Percentiles rank a stretch among this genome's conserved stretches.
phyloP scores from a whole-genome alignment of 768 basidiomycete genomes.

The Imleria badia region DNA sequence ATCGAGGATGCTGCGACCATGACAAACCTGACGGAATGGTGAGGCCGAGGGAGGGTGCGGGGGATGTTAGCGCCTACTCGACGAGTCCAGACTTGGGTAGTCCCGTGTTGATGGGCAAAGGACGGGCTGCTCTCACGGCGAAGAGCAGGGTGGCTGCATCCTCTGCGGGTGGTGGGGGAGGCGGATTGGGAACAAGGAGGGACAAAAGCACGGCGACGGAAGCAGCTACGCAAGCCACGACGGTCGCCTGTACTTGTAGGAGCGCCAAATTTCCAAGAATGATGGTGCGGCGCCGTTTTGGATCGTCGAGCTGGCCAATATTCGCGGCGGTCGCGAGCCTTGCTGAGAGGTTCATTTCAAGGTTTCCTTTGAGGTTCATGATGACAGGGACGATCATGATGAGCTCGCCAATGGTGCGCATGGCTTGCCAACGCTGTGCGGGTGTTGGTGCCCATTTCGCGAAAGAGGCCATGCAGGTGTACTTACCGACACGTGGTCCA shows the following conservation, averaged over 20 bases:
- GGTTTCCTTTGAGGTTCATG: constrained; percentile 94
- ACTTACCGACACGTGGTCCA: constrained; percentile 82
- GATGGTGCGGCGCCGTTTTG: constrained; percentile 56
- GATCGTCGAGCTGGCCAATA: constrained; percentile 85
- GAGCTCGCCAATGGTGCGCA: constrained; percentile 88
- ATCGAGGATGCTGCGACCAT: constrained; percentile 79
- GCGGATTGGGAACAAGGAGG: constrained; percentile 47
- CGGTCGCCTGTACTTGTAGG: constrained; percentile 90
- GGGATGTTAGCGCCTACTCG: constrained; percentile 32
- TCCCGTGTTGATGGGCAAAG: constrained; percentile 26
- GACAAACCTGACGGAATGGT: constrained; percentile 52
- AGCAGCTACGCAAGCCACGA: constrained; percentile 86
- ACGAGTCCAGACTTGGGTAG: constrained; percentile 37
- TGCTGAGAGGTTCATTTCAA: constrained; percentile 98
- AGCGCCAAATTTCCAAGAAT: constrained; percentile 81
- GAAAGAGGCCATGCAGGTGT: constrained; percentile 2
- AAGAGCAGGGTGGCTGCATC: constrained; percentile 14
- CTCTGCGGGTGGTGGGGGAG: constrained; percentile 8
- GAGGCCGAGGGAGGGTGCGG: constrained; percentile 2
- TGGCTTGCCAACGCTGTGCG: constrained; percentile 81
- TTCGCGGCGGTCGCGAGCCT: constrained; percentile 94
- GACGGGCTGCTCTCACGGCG: constrained; percentile 20
- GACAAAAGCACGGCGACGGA: constrained; percentile 74
- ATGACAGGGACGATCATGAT: constrained; percentile 96
- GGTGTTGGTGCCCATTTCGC: constrained; percentile 3